phyloP scores from a whole-genome alignment of 73 alveolate genomes.

The Paramecium octaurelia region DNA sequence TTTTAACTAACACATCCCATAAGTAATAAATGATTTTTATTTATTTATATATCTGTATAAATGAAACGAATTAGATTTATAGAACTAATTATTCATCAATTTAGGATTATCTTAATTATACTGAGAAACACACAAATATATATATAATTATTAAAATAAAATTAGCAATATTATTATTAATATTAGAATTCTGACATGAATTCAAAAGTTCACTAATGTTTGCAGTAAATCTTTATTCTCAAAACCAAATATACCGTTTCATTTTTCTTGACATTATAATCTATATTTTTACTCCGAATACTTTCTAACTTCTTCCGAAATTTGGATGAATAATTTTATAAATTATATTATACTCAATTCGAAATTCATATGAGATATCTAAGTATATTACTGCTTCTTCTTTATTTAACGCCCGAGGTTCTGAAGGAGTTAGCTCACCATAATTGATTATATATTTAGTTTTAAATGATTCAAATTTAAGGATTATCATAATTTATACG shows the following conservation, averaged over 20 bases:
- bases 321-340: not conserved
- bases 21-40: not conserved
- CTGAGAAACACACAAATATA: not conserved
- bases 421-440: not conserved
- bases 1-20: conserved; percentile 13
- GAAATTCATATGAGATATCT: not conserved
- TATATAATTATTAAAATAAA: not conserved
- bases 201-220: not conserved
- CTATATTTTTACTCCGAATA: not conserved
- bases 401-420: not conserved
- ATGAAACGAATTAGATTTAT: not conserved
- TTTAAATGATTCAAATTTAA: not conserved
- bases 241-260: not conserved
- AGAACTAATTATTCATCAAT: not conserved
- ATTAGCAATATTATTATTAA: not conserved
- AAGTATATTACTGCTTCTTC: not conserved
- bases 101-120: not conserved
- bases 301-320: not conserved
- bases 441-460: not conserved
- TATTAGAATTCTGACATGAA: not conserved
- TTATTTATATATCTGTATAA: not conserved
- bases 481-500: not conserved
- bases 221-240: not conserved
- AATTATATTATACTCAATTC: not conserved
- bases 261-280: not conserved